These are phyloP conservation scores for Solanum peruvianum DNA, from an alignment of 257 asterid species.

Conservation along the genomic window DNA sequence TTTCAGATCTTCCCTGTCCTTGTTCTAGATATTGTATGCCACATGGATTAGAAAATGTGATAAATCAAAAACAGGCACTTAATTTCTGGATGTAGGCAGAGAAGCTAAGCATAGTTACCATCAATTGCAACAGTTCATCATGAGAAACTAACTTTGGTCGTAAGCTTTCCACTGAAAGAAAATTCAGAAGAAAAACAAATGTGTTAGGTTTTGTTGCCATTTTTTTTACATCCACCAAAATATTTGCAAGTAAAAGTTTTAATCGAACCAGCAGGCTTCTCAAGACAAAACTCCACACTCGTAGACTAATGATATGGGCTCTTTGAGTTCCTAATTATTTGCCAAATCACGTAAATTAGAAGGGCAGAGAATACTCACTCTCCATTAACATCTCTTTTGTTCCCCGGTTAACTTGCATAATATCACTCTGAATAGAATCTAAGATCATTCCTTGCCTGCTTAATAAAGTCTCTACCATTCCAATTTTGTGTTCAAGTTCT, in stretches of 20 bases:
- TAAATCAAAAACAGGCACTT: slow-evolving; percentile 5
- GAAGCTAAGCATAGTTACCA: slow-evolving; percentile 38
- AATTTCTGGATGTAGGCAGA: not conserved
- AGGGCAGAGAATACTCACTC: slow-evolving; percentile 36
- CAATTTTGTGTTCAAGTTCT: slow-evolving; percentile 81
- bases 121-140: slow-evolving; percentile 52
- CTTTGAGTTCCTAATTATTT: not conserved
- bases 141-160: slow-evolving; percentile 53
- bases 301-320: not conserved
- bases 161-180: slow-evolving; percentile 48
- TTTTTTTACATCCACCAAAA: not conserved
- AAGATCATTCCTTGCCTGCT: slow-evolving; percentile 68
- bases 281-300: not conserved
- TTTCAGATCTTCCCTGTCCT: slow-evolving; percentile 80
- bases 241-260: not conserved
- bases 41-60: slow-evolving; percentile 12
- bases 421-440: slow-evolving; percentile 83
- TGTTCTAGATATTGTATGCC: slow-evolving; percentile 33
- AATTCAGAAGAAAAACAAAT: slow-evolving; percentile 8
- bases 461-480: slow-evolving; percentile 71
- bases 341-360: not conserved
- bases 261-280: not conserved
- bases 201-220: not conserved
- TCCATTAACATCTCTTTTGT: slow-evolving; percentile 65
- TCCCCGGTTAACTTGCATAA: slow-evolving; percentile 81